Base-by-base conservation (phyloP, 2,329 filamentous ascomycete species). In the Calonectria leucothoes region DNA sequence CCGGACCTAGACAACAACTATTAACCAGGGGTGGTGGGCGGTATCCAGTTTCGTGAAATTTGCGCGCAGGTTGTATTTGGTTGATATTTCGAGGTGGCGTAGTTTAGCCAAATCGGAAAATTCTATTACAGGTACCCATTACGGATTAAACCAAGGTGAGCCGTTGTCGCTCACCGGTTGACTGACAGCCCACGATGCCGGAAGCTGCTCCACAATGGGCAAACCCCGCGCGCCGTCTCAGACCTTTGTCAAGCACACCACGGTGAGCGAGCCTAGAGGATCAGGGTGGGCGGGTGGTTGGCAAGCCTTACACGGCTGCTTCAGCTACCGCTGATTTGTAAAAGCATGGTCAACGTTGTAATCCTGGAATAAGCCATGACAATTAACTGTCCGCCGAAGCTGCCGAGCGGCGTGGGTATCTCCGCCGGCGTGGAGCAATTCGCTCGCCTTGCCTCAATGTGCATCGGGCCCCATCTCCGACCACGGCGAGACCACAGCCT, bases 351-450 rank as follows among this genome's bases (percentile, higher is more conserved):
- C 33, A 61, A 61, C 55, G 29, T 39, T 14, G 33, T 23, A 61
- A 61, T 39, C 12, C 35, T 27, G 35, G 55, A 48, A 71, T 29
- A 63, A 49, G 42, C 35, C 35, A 15, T 31, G 52, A 76, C 75
- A 55, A 17, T 14, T 11, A 23, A 45, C 8, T 29, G 35, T n/a
- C 68, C 71, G 73, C 74, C 73, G 73, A 71, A 52, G 51, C 71
- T 73, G 73, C 74, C 74, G 70, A 72, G 64, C 70, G 76, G 67
- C 57, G 55, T 63, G 33, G 45, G 39, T n/a, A 69, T 7, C 33
- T 68, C 35, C 29, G 33, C 57, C 35, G 57, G 45, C 55, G 37
- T 42, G 39, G 37, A 45, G 67, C 48, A 68, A 63, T 67, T 71
- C 55, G 65, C 48, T 35, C 64, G 37, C 64, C 45, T 63, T 27